Base-by-base conservation (phyloP, 2,329 filamentous ascomycete species). In the Sporothrix brasiliensis region DNA sequence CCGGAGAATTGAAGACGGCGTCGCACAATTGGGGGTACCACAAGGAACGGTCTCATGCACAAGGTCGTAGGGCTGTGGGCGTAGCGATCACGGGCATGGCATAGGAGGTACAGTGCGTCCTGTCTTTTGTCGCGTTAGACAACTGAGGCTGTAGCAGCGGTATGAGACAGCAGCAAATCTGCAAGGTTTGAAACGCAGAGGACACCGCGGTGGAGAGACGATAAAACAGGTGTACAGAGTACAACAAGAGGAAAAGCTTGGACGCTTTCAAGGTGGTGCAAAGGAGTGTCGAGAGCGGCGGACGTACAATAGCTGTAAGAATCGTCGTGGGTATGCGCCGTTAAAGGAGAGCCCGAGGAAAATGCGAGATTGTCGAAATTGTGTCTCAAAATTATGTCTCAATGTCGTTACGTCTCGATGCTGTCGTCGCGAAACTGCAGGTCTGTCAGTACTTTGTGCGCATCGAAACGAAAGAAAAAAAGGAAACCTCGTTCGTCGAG, bases 101-200 rank as follows among this genome's bases (percentile, higher is more conserved):
- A 71, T 69, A 52, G 50, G 52, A 68, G 19, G 11, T 49, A n/a
- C 14, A 30, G 34, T 58, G 50, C 14, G 47, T 39, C 24, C 66
- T 71, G 67, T 71, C 67, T 71, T 44, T 61, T 41, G 58, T 69
- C 68, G 39, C 30, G 68, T 72, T 69, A 72, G 70, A 72, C 70
- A 68, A 61, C 54, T 50, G 68, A 56, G 50, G 53, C 54, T 56
- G 68, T 39, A 34, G 66, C 54, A 39, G 16, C 13, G 16, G 54
- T n/a, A 34, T 39, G 54, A 58, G 54, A n/a, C 19, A 61, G 58
- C 58, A 44, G 58, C 39, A 13, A 63, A 47, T 58, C 30, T 41
- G 30, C 54, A 41, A 58, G 30, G 27, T 9, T 16, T 58, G 54
- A 39, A 56, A 54, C 14, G 16, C 49, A 53, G 21, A 21, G 53